Percentiles rank a stretch among this genome's conserved stretches.
phyloP scores from a whole-genome alignment of 2,329 filamentous ascomycete genomes.

The Fusarium burgessii region DNA sequence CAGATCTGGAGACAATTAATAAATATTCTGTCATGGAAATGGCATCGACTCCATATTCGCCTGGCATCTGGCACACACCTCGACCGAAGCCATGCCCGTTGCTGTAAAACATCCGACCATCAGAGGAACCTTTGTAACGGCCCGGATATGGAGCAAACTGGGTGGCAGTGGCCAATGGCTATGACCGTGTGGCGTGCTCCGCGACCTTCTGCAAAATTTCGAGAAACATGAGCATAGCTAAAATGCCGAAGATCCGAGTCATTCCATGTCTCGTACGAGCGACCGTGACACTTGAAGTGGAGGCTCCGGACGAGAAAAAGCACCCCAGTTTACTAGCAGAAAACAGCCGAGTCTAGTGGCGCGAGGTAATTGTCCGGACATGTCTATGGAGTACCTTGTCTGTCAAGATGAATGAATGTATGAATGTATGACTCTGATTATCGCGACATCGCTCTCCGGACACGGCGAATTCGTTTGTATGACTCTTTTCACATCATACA shows the following conservation, averaged over 20 bases:
- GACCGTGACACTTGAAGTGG: constrained; percentile 27
- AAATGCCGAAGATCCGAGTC: constrained; percentile 39
- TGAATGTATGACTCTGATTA: not conserved
- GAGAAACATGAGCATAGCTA: constrained; percentile 41
- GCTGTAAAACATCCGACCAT: constrained; percentile 37
- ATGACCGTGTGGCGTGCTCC: constrained; percentile 5
- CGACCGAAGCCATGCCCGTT: constrained; percentile 23
- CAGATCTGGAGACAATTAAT: constrained; percentile 36
- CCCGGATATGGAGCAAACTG: constrained; percentile 31
- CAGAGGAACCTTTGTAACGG: constrained; percentile 42
- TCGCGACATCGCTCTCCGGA: constrained; percentile 18
- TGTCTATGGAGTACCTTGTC: not conserved
- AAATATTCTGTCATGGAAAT: constrained; percentile 38
- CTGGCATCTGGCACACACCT: not conserved
- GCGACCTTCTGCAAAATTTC: constrained; percentile 37
- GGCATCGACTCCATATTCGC: not conserved
- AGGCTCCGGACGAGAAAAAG: not conserved
- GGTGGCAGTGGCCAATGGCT: constrained; percentile 27
- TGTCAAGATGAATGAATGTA: no score
- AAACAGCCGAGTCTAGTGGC: constrained; percentile 24
- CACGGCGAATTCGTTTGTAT: constrained; percentile 13
- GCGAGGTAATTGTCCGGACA: constrained; percentile 19
- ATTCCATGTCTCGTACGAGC: constrained; percentile 39
- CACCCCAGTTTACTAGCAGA: constrained; percentile 17
- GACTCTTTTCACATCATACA: constrained; percentile 3